Evolutionary conservation across 306 rosid species (phyloP), one percentile per base, ranked within the genome.

Genomic region (Potentilla sterilis): DNA sequence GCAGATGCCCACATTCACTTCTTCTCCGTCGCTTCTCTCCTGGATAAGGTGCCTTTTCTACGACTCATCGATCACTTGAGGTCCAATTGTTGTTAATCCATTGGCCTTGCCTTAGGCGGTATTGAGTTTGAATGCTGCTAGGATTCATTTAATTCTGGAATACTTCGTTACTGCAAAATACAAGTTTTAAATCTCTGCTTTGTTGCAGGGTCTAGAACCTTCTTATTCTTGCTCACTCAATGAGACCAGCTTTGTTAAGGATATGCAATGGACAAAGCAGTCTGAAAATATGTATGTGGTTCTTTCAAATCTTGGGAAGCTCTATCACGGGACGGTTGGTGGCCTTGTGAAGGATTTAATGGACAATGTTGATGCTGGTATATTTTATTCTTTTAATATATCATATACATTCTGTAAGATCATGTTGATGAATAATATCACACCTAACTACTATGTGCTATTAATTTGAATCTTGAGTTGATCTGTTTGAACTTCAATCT

Each of bases 281-380:
- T 57, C 81, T 43, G 86, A 88, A 57, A 80, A 76, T 70, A 82
- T 80, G 61, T 94, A 70, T 79, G 55, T 90, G 71, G 86, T 87
- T 80, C 98, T 94, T 75, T 89, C 96, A 49, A 79, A 83, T 77
- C 69, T 79, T 42, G 90, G 96, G 68, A 77, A 86, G 70, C 76
- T 94, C 34, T 84, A 85, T 74, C 78, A 73, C 48, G 96, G 98
- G 81, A 82, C 78, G 34, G 65, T 63, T 70, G 89, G 64, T 82
- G 76, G 21, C 55, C 85, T 88, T 41, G 61, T 90, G 71, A 71
- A 82, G 86, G 65, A 78, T 67, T 83, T 87, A 52, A 83, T 88
- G 91, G 84, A 84, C 70, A 59, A 68, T 77, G 92, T 87, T 70
- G 97, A 94, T 74, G 98, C 98, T 73, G 97, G 98, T 93, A 88